Evolutionary conservation across 768 basidiomycete species (phyloP), one percentile per base, ranked within the genome.

Genomic region (Crepidotus variabilis): DNA sequence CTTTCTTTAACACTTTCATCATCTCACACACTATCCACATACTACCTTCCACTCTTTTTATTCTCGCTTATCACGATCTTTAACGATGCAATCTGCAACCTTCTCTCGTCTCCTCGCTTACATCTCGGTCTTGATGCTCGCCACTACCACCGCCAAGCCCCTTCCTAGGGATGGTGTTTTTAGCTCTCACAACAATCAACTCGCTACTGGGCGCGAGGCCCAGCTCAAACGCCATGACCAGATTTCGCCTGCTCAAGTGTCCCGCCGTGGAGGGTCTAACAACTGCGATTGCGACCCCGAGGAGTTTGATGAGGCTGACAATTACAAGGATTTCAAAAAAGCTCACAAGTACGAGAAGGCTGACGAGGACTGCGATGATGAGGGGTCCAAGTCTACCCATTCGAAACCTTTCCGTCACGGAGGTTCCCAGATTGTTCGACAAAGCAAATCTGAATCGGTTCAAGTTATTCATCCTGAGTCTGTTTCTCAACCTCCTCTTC

Each of bases 111-210:
- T 57, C 50, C 45, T 61, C 32, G 48, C 58, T 43, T 51, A 61
- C 50, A 46, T 66, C 52, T 56, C 60, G n/a, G 47, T 66, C 57
- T 46, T 59, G 35, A 18, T 58, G 13, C 47, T 61, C 51, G 47
- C 57, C 36, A 22, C 57, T 1, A 54, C 50, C 34, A 39, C 57
- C 16, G 51, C 57, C 21, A 50, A 48, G 47, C 54, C 54, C 7
- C 47, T 48, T 48, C 54, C 28, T 8, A 28, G 28, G 28, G 28
- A 28, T 28, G 28, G 47, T 56, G 43, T 58, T 58, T 8, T 35
- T 46, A 14, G 48, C 54, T 20, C 46, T 50, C 22, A 47, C 16
- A n/a, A 33, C 21, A 7, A 32, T 2, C 14, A 16, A 16, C 35
- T 6, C 0, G 16, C 24, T 32, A 53, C 6, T 18, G 21, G 28